phyloP scores from a whole-genome alignment of 2,329 filamentous ascomycete species.

The Penicillium crustosum region DNA sequence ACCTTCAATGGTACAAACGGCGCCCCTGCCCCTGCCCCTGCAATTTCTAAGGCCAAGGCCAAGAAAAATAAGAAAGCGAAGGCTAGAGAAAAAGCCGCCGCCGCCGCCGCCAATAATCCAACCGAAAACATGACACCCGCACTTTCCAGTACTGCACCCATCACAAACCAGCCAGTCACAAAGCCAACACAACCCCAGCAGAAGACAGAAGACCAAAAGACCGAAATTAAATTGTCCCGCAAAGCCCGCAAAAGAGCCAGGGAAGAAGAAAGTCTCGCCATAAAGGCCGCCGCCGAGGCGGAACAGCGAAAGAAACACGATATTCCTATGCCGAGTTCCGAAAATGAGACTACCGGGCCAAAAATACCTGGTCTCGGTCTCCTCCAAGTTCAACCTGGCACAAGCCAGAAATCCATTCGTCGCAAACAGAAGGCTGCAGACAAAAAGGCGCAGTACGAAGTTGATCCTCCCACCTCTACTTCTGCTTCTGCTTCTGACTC shows the following conservation, averaged over 20 bases:
- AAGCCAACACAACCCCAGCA: neutral
- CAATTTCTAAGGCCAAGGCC: neutral
- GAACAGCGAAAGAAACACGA: neutral
- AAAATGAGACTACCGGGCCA: neutral
- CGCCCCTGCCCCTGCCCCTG: neutral
- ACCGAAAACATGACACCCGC: no score
- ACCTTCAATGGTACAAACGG: neutral
- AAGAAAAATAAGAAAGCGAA: constrained; percentile 4
- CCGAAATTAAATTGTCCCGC: neutral
- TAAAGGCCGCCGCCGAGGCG: neutral
- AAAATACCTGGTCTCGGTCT: no score
- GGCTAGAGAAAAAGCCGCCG: neutral
- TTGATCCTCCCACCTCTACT: neutral
- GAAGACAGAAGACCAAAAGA: neutral
- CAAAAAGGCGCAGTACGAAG: neutral
- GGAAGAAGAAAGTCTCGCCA: neutral
- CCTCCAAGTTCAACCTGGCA: no score
- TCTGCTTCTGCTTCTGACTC: neutral
- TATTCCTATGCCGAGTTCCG: neutral
- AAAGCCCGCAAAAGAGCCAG: neutral
- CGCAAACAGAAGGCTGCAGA: neutral
- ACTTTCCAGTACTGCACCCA: neutral
- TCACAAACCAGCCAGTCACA: neutral
- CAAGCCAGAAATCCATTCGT: neutral
- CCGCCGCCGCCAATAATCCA: neutral